These are phyloP conservation scores for Geotrichum phurueaensis DNA, from an alignment of 1,139 yeast genomes.

Conservation along the genomic window DNA sequence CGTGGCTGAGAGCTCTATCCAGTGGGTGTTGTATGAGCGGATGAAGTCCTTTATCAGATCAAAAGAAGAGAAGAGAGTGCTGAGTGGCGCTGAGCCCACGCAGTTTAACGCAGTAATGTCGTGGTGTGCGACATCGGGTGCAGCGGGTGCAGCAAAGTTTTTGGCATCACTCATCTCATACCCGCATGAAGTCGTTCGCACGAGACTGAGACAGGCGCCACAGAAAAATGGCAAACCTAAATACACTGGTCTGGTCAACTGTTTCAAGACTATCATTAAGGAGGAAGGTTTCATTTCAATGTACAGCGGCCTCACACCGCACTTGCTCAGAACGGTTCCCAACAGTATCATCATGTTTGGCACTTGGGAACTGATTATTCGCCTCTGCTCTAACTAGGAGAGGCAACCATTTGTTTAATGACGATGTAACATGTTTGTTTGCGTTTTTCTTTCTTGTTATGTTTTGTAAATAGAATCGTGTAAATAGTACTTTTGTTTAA, in stretches of 20 bases:
- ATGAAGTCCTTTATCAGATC: slow-evolving; percentile 69
- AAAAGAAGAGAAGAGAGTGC: slow-evolving; percentile 42
- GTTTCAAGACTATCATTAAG: slow-evolving; percentile 71
- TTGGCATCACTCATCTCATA: slow-evolving; percentile 88
- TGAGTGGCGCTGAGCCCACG: slow-evolving; percentile 42
- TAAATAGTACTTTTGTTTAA: not conserved
- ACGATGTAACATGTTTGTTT: not conserved
- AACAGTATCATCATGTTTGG: slow-evolving; percentile 98
- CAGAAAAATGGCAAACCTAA: slow-evolving; percentile 70
- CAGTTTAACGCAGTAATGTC: slow-evolving; percentile 64
- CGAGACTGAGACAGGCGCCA: slow-evolving; percentile 94
- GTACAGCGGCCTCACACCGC: slow-evolving; percentile 98
- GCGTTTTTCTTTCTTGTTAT: not conserved
- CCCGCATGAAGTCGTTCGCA: slow-evolving; percentile 96
- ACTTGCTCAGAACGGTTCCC: slow-evolving; percentile 92
- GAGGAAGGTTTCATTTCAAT: slow-evolving; percentile 91
- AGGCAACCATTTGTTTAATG: not conserved
- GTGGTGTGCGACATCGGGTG: slow-evolving; percentile 95
- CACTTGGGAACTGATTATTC: slow-evolving; percentile 92
- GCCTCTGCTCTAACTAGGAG: slow-evolving; percentile 34
- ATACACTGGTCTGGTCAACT: slow-evolving; percentile 83
- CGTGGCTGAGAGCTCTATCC: slow-evolving; percentile 86
- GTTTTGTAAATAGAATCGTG: not conserved
- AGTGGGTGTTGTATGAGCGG: slow-evolving; percentile 95
- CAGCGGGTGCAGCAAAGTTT: slow-evolving; percentile 95